Conservation (phyloP, 352 stramenopile genomes). For the Globisporangium heterothallicum region DNA sequence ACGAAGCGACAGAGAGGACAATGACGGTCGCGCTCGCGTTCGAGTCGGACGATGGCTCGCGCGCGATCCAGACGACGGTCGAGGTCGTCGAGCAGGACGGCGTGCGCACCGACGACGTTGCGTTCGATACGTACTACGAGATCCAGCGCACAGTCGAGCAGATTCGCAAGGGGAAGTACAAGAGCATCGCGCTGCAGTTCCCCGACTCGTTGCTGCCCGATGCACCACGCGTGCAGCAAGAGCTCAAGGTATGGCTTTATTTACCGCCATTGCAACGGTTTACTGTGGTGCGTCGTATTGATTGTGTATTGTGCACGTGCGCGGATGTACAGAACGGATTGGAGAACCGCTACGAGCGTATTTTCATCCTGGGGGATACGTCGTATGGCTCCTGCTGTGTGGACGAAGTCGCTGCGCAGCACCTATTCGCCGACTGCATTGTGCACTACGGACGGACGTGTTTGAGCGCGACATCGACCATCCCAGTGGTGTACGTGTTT, state of each 20-base stretch:
- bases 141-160: slow-evolving; percentile 51
- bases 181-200: slow-evolving; percentile 92
- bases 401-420: slow-evolving; percentile 92
- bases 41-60: slow-evolving; percentile 77
- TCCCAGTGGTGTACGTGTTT: slow-evolving; percentile 91
- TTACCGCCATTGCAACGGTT: background rate
- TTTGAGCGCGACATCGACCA: slow-evolving; percentile 73
- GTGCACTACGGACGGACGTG: slow-evolving; percentile 95
- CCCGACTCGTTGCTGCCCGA: slow-evolving; percentile 91
- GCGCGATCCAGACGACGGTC: slow-evolving; percentile 61
- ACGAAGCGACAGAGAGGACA: background rate
- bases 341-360: slow-evolving; percentile 36
- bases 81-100: slow-evolving; percentile 50
- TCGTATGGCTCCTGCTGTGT: slow-evolving; percentile 95
- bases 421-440: slow-evolving; percentile 91
- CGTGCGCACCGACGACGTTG: slow-evolving; percentile 31
- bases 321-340: slow-evolving; percentile 24
- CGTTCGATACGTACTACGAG: slow-evolving; percentile 58
- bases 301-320: background rate
- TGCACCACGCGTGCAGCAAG: slow-evolving; percentile 80
- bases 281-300: background rate
- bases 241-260: slow-evolving; percentile 32
- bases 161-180: slow-evolving; percentile 53
- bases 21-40: slow-evolving; percentile 79
- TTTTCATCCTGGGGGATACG: slow-evolving; percentile 95